A percentile compares a stretch with the other conserved stretches of the same genome.
Conservation (phyloP, 441 rosid species). For the Syzygium syzygioides region DNA sequence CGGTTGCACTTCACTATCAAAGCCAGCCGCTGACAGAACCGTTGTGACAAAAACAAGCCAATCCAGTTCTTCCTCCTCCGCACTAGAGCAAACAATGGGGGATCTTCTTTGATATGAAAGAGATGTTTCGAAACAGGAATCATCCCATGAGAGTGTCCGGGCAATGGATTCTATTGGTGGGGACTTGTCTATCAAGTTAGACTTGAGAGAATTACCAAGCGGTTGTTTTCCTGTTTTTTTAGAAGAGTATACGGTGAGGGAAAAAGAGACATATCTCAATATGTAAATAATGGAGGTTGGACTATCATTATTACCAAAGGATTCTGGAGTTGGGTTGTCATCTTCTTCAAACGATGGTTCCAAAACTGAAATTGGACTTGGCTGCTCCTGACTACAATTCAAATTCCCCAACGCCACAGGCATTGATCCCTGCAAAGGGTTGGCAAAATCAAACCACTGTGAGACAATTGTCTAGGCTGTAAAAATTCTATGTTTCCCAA, state of each 20-base stretch:
- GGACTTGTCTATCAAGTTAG: slow-evolving; percentile 78
- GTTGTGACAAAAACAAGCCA: slow-evolving; percentile 44
- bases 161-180: slow-evolving; percentile 85
- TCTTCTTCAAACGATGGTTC: slow-evolving; percentile 77
- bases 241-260: neutral
- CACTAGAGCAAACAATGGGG: slow-evolving; percentile 18
- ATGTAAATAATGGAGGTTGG: neutral
- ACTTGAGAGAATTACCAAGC: slow-evolving; percentile 20
- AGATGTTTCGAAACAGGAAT: slow-evolving; percentile 33
- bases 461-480: neutral
- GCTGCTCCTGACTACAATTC: slow-evolving; percentile 78
- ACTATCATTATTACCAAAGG: slow-evolving; percentile 33
- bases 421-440: slow-evolving; percentile 48
- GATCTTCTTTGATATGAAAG: slow-evolving; percentile 35
- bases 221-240: slow-evolving; percentile 37
- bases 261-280: neutral
- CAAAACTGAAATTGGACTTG: slow-evolving; percentile 93
- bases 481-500: neutral
- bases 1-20: slow-evolving; percentile 27
- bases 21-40: slow-evolving; percentile 57
- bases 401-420: slow-evolving; percentile 24
- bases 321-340: slow-evolving; percentile 32
- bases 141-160: slow-evolving; percentile 70
- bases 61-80: slow-evolving; percentile 51
- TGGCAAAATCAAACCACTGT: neutral